These are phyloP conservation scores for Monascus purpureus DNA, from an alignment of 495 filamentous ascomycete species.

Conservation along the genomic window DNA sequence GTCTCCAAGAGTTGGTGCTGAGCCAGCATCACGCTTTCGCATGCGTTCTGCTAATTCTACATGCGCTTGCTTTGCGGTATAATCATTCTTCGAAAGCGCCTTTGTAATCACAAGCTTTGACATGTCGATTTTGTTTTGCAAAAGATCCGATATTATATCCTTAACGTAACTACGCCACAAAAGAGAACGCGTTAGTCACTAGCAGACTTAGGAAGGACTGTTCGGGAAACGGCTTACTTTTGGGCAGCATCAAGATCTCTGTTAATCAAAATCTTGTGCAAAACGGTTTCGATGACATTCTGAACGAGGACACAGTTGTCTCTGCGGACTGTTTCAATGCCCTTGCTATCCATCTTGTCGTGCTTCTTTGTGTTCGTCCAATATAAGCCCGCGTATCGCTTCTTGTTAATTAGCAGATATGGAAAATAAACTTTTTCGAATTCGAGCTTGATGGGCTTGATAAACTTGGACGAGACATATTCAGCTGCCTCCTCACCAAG, in stretches of 20 bases:
- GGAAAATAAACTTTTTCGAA: conserved; percentile 99
- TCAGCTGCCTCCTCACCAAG: conserved; percentile 80
- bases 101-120: conserved; percentile 99
- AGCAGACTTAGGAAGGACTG: background rate
- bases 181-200: background rate
- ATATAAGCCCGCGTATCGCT: conserved; percentile 92
- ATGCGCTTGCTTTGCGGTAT: conserved; percentile 85
- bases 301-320: conserved; percentile 95
- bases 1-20: conserved; percentile 86
- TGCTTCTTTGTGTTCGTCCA: conserved; percentile 92
- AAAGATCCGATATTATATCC: conserved; percentile 81
- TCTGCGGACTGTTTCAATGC: conserved; percentile 93
- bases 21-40: conserved; percentile 90
- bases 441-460: conserved; percentile 94
- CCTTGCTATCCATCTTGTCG: conserved; percentile 99
- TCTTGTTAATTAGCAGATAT: conserved; percentile 99
- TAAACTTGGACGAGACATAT: conserved; percentile 80
- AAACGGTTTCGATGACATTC: conserved; percentile 91
- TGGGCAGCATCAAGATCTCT: conserved; percentile 77
- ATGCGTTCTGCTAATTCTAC: conserved; percentile 88
- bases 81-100: conserved; percentile 72
- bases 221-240: conserved; percentile 48
- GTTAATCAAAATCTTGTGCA: conserved; percentile 92
- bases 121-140: conserved; percentile 98
- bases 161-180: conserved; percentile 70